Base-by-base conservation (phyloP, 2,329 filamentous ascomycete species). In the Parastagonospora avenae region DNA sequence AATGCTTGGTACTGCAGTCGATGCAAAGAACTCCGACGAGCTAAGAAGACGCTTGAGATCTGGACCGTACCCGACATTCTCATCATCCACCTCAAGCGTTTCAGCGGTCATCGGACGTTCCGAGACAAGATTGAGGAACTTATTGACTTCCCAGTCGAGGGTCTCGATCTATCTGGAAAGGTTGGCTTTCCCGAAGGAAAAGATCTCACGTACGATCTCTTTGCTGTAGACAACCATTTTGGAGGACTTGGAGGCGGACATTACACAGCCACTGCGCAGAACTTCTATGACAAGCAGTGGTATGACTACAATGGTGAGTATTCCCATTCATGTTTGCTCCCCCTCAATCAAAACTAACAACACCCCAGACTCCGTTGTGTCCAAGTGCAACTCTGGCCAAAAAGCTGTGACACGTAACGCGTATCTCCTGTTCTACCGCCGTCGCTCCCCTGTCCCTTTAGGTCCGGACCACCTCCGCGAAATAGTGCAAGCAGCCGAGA, bases 1-100 rank as follows among this genome's bases (percentile, higher is more conserved):
- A 95, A 99, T 71, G 93, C 91, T 53, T 99, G 94, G 94, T 97
- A 95, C 71, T 99, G 94, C 69, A 93, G 91, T 49, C 85, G 91
- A 28, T 99, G 94, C 81, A 97, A 97, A 73, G 91, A 96, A 64
- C 89, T 96, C 66, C 86, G 91, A 12, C 87, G 91, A 53, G 94
- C 94, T 15, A 92, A 88, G 76, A 99, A 99, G 79, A 97, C 94
- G 67, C 91, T 99, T 46, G 92, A 97, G 68, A 84, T 99, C 14
- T 99, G 94, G 94, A 97, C 93, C 68, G 88, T 90, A 2, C 94
- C 94, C 0, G 94, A 99, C 72, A 95, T 97, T 54, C 82, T 99
- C 12, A 89, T 97, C 37, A 89, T 97, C 55, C 94, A 99, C 70
- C 81, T 99, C 42, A 99, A 99, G 80, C 86, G 94, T 6, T 99